Evolutionary conservation across 768 basidiomycete genomes (phyloP), one percentile per base, ranked within the genome.

Genomic region (Rhizopogon vulgaris): DNA sequence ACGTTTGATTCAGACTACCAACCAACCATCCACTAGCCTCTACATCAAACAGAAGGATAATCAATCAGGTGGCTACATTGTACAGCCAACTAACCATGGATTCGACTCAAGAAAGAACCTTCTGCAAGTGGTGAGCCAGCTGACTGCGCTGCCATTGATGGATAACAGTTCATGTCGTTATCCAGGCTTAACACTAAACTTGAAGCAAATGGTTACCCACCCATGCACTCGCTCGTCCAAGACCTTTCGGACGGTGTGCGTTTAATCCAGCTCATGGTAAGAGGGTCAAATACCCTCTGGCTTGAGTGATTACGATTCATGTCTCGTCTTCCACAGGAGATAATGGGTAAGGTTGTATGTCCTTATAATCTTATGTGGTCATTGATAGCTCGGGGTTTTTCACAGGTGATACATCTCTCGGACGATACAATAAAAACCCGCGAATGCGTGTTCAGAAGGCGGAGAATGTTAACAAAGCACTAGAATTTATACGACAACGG

Each of bases 201-300:
- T 28, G 94, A 97, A 64, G 74, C 80, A 3, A 78, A 87, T 57
- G 87, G 85, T 53, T 82, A 94, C 62, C 87, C 88, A 6, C 81
- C 91, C 11, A 94, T 99, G 90, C 77, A 76, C 9, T 92, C 94
- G 46, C 79, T 99, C 6, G 87, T 92, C 25, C 78, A 79, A 50
- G 96, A 98, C 74, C 82, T 98, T 48, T 91, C 87, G 5, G 94
- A 97, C 72, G 96, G 96, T 32, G 94, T 96, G 17, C 84, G 90
- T 55, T 78, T 99, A 38, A 96, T 98, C 56, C 94, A 97, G 65
- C 78, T 99, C 32, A 92, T 91, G 87, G 94, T 91, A 55, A 57
- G 74, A 63, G 39, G 2, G 40, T 38, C 41, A 4, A 32, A 30
- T 42, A 52, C 17, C 40, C 41, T 46, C 24, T 15, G 38, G 40